Conservation (phyloP, 441 rosid genomes). For the Gossypium davidsonii region DNA sequence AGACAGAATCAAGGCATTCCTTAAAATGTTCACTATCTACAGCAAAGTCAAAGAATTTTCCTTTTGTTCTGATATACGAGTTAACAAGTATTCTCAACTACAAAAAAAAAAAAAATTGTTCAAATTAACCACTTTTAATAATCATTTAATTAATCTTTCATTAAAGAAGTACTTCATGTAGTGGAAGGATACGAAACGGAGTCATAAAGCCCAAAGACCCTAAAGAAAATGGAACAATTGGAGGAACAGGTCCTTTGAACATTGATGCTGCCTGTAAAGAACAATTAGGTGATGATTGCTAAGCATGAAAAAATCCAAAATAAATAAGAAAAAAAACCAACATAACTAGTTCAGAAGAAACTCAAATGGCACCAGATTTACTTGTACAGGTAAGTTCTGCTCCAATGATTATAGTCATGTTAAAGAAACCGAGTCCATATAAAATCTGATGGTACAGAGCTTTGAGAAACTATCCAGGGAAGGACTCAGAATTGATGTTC, state of each 20-base stretch:
- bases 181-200: constrained; percentile 63
- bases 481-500: neutral
- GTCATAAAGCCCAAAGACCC: constrained; percentile 96
- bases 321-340: neutral
- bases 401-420: neutral
- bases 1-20: constrained; percentile 70
- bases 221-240: constrained; percentile 84
- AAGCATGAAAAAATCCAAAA: constrained; percentile 14
- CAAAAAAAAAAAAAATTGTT: neutral
- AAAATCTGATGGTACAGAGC: neutral
- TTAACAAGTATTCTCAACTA: constrained; percentile 19
- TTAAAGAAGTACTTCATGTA: constrained; percentile 7
- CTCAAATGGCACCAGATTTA: neutral
- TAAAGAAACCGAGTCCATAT: neutral
- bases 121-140: neutral
- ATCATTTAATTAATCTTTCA: neutral
- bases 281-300: constrained; percentile 10
- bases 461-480: neutral
- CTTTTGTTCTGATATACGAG: constrained; percentile 7
- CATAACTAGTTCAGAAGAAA: neutral
- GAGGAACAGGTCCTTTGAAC: constrained; percentile 99
- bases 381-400: neutral
- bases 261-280: constrained; percentile 81
- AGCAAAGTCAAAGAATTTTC: constrained; percentile 40
- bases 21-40: constrained; percentile 81